phyloP scores from a whole-genome alignment of 2,329 filamentous ascomycete species.

The Geoglossum cookeanum region DNA sequence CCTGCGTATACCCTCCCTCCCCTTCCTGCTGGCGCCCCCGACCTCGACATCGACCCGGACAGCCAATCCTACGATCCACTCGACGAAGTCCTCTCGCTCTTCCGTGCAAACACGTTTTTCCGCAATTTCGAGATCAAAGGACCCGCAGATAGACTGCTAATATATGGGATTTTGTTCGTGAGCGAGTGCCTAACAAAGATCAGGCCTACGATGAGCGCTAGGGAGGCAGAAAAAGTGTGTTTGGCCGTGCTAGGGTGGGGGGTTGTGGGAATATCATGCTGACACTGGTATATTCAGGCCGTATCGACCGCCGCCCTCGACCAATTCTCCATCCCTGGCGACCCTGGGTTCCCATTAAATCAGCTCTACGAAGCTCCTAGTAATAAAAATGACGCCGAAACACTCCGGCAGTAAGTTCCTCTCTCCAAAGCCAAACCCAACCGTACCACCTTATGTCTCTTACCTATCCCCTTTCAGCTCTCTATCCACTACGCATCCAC shows the following conservation, averaged over 20 bases:
- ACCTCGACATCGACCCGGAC: constrained; percentile 49
- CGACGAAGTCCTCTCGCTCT: constrained; percentile 80
- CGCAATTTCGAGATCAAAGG: constrained; percentile 99
- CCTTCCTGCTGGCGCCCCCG: constrained; percentile 36
- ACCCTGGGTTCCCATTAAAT: constrained; percentile 82
- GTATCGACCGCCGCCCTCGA: constrained; percentile 84
- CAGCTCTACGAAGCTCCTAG: constrained; percentile 86
- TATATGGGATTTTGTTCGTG: constrained; percentile 92
- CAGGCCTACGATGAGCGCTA: constrained; percentile 47
- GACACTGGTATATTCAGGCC: constrained; percentile 37
- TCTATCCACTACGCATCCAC: neutral
- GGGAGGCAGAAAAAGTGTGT: constrained; percentile 44
- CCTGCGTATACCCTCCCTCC: constrained; percentile 69
- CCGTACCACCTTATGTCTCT: neutral
- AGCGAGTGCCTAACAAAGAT: constrained; percentile 82
- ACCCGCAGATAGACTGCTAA: constrained; percentile 77
- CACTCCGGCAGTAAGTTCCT: constrained; percentile 54
- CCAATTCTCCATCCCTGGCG: constrained; percentile 87
- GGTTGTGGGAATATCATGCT: neutral
- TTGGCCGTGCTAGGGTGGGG: neutral
- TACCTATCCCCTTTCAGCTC: neutral
- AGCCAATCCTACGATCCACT: constrained; percentile 89
- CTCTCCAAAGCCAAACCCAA: too few species aligned
- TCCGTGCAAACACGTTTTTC: constrained; percentile 97
- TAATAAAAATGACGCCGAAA: constrained; percentile 77